Base-by-base conservation (phyloP, 495 filamentous ascomycete species). In the Xylaria venustula region DNA sequence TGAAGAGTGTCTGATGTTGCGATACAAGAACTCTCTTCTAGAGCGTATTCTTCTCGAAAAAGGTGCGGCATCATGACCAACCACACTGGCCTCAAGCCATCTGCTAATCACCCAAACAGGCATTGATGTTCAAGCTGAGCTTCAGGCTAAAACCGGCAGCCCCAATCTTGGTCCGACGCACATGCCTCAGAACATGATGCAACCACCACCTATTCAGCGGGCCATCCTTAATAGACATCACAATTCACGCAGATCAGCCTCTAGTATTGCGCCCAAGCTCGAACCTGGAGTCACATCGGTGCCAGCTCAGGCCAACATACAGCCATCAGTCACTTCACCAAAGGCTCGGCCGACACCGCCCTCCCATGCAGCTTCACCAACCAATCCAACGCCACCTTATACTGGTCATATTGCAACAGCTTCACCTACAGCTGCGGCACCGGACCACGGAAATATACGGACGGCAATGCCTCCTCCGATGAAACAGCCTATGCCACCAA, bases 1-100 rank as follows among this genome's bases (percentile, higher is more conserved):
- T 30, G 95, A 98, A 71, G 94, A 98, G 73, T 98, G 95, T 72
- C 77, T 98, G 64, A 98, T 98, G 95, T 79, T 98, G 63, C 88
- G 95, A 34, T 98, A 98, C 75, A 98, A 98, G 78, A 98, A 98
- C 74, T 97, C 93, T 25, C 80, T 98, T 45, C 84, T 98, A 9
- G 94, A 98, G 75, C 85, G 95, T 23, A 96, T 98, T 66, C 78
- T 98, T 40, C 83, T 98, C 6, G 94, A 98, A 75, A 98, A 97
- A 82, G 95, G 92, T 93, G 73, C 22, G 14, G 3, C 61, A 22
- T 17, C 40, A 46, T 20, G 25, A 34, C 42, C 19, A n/a, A n/a
- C 14, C 32, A 42, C 50, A 20, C 17, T 42, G 5, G 2, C 12
- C 26, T 17, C 19, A 15, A 54, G 49, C 9, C 32, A 28, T 44